Base-by-base conservation (phyloP, 202 grass and related monocot genomes). In the Alloteropsis angusta region DNA sequence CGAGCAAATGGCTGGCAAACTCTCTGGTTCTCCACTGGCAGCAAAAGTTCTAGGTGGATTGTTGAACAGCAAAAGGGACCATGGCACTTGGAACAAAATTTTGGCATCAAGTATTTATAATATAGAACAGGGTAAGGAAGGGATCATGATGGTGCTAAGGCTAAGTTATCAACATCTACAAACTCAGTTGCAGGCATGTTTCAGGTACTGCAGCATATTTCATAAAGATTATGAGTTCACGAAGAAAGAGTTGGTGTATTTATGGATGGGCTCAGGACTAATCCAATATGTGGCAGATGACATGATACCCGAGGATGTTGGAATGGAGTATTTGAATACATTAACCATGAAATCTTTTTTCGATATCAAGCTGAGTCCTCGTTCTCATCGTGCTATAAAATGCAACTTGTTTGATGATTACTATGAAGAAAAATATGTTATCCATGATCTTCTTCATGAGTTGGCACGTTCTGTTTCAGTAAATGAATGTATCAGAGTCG, bases 131-230 rank as follows among this genome's bases (percentile, higher is more conserved):
- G 63, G 71, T 2, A 80, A 88, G 2, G 15, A 87, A 57, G 77
- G 64, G 4, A 57, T 78, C 45, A 82, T 85, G 73, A 16, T 7
- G 0, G 83, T 73, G 9, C 39, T 88, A 13, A 87, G 22, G 16
- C 74, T 91, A 30, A 88, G 85, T 66, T 88, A 83, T 65, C 78
- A 82, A 19, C 74, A 88, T 56, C 37, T 91, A 15, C 37, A 69
- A 17, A 21, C 74, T 22, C 47, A 77, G 49, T 75, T 85, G 61
- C 80, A 91, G 45, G 66, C 50, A 36, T 91, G 89, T 45, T 88
- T 91, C 43, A 81, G 72, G 62, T 86, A 85, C 57, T 83, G 79
- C 34, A 82, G 82, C 39, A 60, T 92, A 44, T 86, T 88, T 75
- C 62, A 7, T 2, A 41, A 72, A 83, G 25, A 66, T 49, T 76